Evolutionary conservation across 805 yeast species (phyloP).

Genomic region (Hanseniaspora guilliermondii): DNA sequence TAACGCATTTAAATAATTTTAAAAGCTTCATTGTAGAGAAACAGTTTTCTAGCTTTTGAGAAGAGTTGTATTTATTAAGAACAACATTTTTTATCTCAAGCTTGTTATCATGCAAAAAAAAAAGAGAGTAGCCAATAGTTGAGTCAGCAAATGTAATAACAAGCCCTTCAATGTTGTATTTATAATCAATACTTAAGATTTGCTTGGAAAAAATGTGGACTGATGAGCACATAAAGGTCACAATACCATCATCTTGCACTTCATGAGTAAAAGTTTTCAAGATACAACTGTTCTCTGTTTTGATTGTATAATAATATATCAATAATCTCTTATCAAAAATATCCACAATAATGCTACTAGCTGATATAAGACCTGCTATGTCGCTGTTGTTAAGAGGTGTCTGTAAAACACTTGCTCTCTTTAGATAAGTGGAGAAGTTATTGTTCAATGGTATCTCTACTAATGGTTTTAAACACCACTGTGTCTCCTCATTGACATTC

Average conservation of each 20-base stretch:
- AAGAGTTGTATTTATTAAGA: no score
- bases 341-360: neutral
- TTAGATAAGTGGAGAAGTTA: neutral
- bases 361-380: neutral
- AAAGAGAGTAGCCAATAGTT: no score
- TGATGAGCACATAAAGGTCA: neutral
- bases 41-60: no score
- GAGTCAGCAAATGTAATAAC: no score
- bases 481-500: no score
- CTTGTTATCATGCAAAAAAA: no score
- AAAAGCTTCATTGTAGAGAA: neutral
- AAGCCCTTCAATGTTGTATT: no score
- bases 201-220: neutral
- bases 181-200: no score
- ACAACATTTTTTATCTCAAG: no score
- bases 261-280: neutral
- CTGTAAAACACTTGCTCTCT: neutral
- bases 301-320: neutral
- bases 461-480: no score
- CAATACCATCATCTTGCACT: neutral
- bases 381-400: neutral
- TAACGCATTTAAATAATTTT: neutral
- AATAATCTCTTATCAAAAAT: neutral
- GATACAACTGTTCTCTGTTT: neutral
- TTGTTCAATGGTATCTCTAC: no score